phyloP scores from a whole-genome alignment of 2,329 filamentous ascomycete species.

The Stylonectria norvegica region DNA sequence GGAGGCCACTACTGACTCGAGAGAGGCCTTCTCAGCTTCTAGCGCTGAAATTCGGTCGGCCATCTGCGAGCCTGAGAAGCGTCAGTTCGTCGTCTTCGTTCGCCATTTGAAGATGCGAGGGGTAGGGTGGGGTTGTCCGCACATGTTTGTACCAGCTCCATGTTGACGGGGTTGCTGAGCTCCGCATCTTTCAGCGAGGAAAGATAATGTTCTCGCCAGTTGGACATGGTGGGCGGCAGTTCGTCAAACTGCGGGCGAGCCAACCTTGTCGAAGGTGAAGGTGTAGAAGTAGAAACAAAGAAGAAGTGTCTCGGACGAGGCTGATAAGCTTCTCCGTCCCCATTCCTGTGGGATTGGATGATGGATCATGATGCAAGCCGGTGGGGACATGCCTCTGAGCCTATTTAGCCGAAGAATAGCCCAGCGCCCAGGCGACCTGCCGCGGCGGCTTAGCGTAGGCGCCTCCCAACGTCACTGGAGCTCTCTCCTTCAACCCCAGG shows the following conservation, averaged over 20 bases:
- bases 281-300: conserved; percentile 4
- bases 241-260: neutral
- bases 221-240: conserved; percentile 44
- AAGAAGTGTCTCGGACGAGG: conserved; percentile 5
- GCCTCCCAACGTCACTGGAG: conserved; percentile 16
- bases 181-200: conserved; percentile 70
- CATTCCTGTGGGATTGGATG: conserved; percentile 25
- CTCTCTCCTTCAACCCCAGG: conserved; percentile 2
- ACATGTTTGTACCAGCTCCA: conserved; percentile 78
- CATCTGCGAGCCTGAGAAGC: conserved; percentile 56
- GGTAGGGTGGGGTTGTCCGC: conserved; percentile 29
- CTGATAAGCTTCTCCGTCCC: conserved; percentile 11
- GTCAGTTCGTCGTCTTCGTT: conserved; percentile 16
- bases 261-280: neutral
- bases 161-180: conserved; percentile 59
- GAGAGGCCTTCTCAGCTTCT: conserved; percentile 53
- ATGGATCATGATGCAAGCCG: conserved; percentile 29
- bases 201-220: conserved; percentile 81
- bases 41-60: conserved; percentile 64
- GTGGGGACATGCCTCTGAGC: conserved; percentile 5
- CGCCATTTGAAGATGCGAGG: conserved; percentile 11
- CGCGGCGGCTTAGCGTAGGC: conserved; percentile 16
- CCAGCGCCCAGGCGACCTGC: conserved; percentile 18
- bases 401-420: conserved; percentile 34
- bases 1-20: conserved; percentile 29